A percentile compares a stretch with the other conserved stretches of the same genome.
These are phyloP conservation scores for Exophiala lecanii-corni DNA, from an alignment of 2,329 filamentous ascomycete species.

Conservation along the genomic window DNA sequence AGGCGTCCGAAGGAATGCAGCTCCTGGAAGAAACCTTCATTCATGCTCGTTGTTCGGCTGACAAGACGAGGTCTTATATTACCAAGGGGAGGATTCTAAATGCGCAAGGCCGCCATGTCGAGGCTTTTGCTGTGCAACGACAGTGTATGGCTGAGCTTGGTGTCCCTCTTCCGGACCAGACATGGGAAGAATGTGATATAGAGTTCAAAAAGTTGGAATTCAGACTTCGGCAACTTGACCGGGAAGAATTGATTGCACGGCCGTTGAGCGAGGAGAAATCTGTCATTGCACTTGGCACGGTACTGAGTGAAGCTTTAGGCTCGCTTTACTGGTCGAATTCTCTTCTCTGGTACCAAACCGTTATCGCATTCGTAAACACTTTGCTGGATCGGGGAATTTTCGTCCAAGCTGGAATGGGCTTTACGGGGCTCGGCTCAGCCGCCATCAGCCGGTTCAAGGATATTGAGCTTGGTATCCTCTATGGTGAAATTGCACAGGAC, in stretches of 20 bases:
- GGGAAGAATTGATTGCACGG: slow-evolving; percentile 34
- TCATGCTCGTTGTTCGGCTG: slow-evolving; percentile 65
- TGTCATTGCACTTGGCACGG: slow-evolving; percentile 46
- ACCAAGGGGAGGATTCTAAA: slow-evolving; percentile 74
- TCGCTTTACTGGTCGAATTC: slow-evolving; percentile 58
- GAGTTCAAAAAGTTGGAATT: slow-evolving; percentile 63
- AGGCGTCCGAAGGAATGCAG: slow-evolving; percentile 61
- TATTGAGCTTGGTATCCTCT: slow-evolving; percentile 49
- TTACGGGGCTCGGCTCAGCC: slow-evolving; percentile 54
- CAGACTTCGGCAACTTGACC: slow-evolving; percentile 56
- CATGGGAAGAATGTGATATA: slow-evolving; percentile 71
- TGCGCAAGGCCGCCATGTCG: slow-evolving; percentile 65
- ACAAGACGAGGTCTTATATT: slow-evolving; percentile 80
- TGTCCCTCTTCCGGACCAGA: slow-evolving; percentile 59
- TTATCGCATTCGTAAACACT: slow-evolving; percentile 53
- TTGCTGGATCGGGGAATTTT: slow-evolving; percentile 53
- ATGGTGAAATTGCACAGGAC: slow-evolving; percentile 50
- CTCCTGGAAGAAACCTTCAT: slow-evolving; percentile 67
- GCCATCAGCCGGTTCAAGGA: slow-evolving; percentile 55
- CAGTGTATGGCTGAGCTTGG: slow-evolving; percentile 67
- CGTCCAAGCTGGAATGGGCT: slow-evolving; percentile 55
- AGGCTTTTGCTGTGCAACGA: slow-evolving; percentile 66
- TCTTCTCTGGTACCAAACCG: slow-evolving; percentile 55
- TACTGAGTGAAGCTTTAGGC: slow-evolving; percentile 55
- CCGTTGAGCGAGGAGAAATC: slow-evolving; percentile 41